A percentile compares a stretch with the other conserved stretches of the same genome.
phyloP scores from a whole-genome alignment of 1,284 basidiomycete species.

The Phenoliferia sp. region DNA sequence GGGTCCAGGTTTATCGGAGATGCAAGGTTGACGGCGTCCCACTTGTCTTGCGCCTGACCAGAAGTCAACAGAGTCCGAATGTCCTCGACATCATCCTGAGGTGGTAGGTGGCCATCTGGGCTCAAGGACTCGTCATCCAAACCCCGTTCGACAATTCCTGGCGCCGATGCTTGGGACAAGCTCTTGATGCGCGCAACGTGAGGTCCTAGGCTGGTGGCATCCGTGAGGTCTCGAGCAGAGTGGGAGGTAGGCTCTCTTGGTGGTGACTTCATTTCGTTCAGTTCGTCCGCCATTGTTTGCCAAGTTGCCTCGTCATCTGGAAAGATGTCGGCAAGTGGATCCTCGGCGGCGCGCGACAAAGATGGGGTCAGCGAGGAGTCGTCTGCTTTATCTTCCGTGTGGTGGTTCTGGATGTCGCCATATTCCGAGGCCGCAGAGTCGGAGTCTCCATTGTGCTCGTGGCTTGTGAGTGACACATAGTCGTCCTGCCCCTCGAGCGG shows the following conservation, averaged over 20 bases:
- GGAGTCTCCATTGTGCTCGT: not conserved
- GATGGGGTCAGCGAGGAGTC: not conserved
- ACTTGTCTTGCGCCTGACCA: not conserved
- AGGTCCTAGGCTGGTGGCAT: conserved; percentile 1
- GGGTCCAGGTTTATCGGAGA: conserved; percentile 33
- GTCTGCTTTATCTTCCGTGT: not conserved
- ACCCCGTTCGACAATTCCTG: conserved; percentile 19
- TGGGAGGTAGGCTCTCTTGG: too few relatives aligned
- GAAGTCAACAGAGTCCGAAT: conserved; percentile 26
- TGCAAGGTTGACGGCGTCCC: conserved; percentile 18
- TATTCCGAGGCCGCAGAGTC: conserved; percentile 3
- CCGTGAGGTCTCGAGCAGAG: not conserved
- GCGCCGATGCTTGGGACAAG: conserved; percentile 5
- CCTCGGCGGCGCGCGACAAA: not conserved
- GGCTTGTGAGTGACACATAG: not conserved
- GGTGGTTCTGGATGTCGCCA: conserved; percentile 1
- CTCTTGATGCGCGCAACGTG: conserved; percentile 5
- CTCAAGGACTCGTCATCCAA: conserved; percentile 13
- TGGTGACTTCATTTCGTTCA: not conserved
- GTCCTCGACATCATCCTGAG: conserved; percentile 30
- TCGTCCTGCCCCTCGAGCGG: conserved; percentile 3
- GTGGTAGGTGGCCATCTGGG: conserved; percentile 11
- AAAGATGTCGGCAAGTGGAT: conserved; percentile 31
- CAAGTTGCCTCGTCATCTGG: conserved; percentile 32
- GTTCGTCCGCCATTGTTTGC: conserved; percentile 12